Base-by-base conservation (phyloP, 2,329 filamentous ascomycete species). In the Ascochyta clinopodiicola region DNA sequence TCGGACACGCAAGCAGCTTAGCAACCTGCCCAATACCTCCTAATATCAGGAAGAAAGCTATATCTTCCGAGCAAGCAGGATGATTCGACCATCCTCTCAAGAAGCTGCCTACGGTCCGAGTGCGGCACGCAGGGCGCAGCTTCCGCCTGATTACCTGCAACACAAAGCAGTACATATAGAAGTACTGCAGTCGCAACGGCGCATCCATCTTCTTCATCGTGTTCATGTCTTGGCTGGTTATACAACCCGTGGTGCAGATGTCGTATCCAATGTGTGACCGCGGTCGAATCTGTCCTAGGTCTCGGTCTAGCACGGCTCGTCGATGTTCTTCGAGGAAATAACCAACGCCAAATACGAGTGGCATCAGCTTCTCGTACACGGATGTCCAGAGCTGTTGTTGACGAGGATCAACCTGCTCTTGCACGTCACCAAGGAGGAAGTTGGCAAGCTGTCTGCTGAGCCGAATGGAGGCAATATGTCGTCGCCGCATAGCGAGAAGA, bases 91-190 rank as follows among this genome's bases (percentile, higher is more conserved):
- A 74, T 35, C 70, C 71, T 44, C 71, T 59, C 21, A 72, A 53
- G 13, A 72, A 62, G 47, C 65, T 70, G 43, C 70, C 69, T 3
- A 74, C 63, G 1, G 67, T 67, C 17, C 69, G 67, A 12, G 67
- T 62, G 38, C 66, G 67, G 37, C 63, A 66, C 2, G 68, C 65
- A 36, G 72, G 69, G 6, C 69, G 69, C 51, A 74, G 55, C 56
- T 71, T 73, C 21, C 67, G 62, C 45, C 62, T 62, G 43, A 75
- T 51, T 7, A 73, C 70, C 58, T 73, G 71, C 39, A 75, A 52
- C 19, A 75, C 67, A 57, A 75, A 74, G 64, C 66, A 71, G 57
- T 74, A 75, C 69, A 72, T 74, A 62, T 71, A 73, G 51, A 69
- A 74, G 59, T 69, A 75, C 51, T 73, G 71, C 48, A 75, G 44